Evolutionary conservation across 768 basidiomycete species (phyloP), one percentile per base, ranked within the genome.

Genomic region (Boletus rubroflammeus): DNA sequence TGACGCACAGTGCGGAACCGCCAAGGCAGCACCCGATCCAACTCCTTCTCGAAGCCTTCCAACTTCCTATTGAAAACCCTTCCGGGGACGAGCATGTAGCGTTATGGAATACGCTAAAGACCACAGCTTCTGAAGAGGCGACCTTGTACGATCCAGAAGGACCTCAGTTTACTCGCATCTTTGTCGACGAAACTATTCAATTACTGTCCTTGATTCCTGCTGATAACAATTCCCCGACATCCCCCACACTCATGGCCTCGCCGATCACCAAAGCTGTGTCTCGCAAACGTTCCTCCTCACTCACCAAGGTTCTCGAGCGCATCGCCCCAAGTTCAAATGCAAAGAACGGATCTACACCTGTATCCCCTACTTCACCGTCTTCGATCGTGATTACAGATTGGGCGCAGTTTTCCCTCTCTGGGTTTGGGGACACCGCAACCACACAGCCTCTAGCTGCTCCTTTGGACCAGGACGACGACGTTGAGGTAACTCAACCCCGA

Each of bases 131-230:
- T 5, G 67, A 73, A 31, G 65, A 65, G 35, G 65, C 59, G 6
- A 58, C 49, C 3, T 47, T 62, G 9, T 57, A 57, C 3, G 44
- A 40, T 13, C 1, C 35, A 14, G 74, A 79, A 17, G 73, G 69
- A 26, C 76, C 68, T 51, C 74, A 57, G 53, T 67, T 85, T 50
- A 59, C 76, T 51, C 78, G 78, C 47, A 71, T 91, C 49, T 82
- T 91, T 51, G 75, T 82, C 5, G 87, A 90, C 54, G 89, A 90
- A 53, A 90, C 84, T 0, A 73, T 87, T 21, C 74, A 73, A 14
- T 49, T 81, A 1, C 52, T 81, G 39, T 73, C 81, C 2, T 73
- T 81, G 55, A 67, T 84, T 25, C 79, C 82, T n/a, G 71, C 74
- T 13, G 77, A 75, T 31, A 62, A 56, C 48, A 63, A 68, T 17